These are phyloP conservation scores for Cystofilobasidium macerans DNA, from an alignment of 768 basidiomycete species.

Conservation along the genomic window DNA sequence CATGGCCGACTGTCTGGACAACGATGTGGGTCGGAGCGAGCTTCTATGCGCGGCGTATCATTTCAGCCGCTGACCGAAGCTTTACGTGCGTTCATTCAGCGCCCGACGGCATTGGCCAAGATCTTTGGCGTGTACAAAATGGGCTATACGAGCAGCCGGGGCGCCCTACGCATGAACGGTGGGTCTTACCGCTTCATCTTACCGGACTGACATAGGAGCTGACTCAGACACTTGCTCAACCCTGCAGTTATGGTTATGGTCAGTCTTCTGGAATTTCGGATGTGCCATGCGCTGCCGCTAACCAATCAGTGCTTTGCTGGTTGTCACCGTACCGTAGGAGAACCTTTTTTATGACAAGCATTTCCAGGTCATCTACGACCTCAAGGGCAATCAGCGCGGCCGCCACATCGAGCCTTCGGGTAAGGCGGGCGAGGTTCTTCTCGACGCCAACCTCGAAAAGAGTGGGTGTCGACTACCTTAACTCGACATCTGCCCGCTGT, in stretches of 20 bases:
- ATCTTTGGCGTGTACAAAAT: constrained; percentile 95
- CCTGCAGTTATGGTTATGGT: constrained; percentile 65
- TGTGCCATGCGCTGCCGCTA: not conserved
- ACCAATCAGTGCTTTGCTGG: not conserved
- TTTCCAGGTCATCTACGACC: constrained; percentile 88
- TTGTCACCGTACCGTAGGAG: constrained; percentile 43
- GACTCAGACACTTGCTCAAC: too few relatives aligned
- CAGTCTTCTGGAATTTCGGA: not conserved
- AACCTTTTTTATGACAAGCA: constrained; percentile 76
- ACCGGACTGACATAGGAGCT: too few relatives aligned
- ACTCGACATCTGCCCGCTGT: not conserved
- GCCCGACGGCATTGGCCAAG: constrained; percentile 88
- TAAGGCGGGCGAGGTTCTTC: constrained; percentile 77
- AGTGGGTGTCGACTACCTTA: constrained; percentile 41
- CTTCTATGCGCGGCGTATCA: too few relatives aligned
- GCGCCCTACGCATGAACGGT: constrained; percentile 77
- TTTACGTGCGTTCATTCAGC: constrained; percentile 43
- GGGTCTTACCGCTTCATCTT: not conserved
- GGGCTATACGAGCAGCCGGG: constrained; percentile 71
- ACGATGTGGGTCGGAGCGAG: constrained; percentile 49
- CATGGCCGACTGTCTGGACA: constrained; percentile 84
- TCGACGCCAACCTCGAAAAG: constrained; percentile 93
- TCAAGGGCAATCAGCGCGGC: constrained; percentile 92
- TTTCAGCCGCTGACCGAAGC: not conserved
- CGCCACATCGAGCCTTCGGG: constrained; percentile 85